phyloP scores from a whole-genome alignment of 768 basidiomycete species.

The Xanthoconium stramineum region DNA sequence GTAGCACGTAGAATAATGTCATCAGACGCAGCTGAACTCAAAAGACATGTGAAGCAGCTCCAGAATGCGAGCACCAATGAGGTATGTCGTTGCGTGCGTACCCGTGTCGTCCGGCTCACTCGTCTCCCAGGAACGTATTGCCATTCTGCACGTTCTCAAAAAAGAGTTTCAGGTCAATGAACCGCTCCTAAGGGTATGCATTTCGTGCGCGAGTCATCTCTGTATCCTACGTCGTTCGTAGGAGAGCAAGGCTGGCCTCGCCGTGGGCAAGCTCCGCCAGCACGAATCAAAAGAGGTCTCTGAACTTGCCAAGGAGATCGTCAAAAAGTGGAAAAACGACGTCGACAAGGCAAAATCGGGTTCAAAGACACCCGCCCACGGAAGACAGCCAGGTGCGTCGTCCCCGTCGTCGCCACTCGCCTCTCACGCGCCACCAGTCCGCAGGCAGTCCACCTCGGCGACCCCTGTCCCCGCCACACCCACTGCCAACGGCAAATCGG shows the following conservation, averaged over 20 bases:
- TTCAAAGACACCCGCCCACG: conserved; percentile 12
- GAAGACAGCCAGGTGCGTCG: conserved; percentile 38
- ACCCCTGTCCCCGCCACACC: conserved; percentile 36
- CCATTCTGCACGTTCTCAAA: conserved; percentile 60
- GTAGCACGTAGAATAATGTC: conserved; percentile 30
- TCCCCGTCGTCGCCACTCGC: background rate
- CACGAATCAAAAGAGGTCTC: conserved; percentile 71
- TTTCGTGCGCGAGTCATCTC: conserved; percentile 8
- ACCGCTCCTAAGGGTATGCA: conserved; percentile 67
- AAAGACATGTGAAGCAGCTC: conserved; percentile 77
- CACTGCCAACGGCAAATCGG: conserved; percentile 32
- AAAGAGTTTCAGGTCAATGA: conserved; percentile 68
- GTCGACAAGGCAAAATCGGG: conserved; percentile 65
- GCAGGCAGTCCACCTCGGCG: conserved; percentile 33
- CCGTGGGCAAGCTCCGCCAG: conserved; percentile 83
- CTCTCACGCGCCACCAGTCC: conserved; percentile 21
- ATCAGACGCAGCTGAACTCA: conserved; percentile 57
- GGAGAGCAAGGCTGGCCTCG: conserved; percentile 93
- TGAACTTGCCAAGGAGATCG: conserved; percentile 85
- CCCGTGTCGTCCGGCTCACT: background rate
- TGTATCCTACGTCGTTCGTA: conserved; percentile 28
- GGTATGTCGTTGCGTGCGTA: conserved; percentile 40
- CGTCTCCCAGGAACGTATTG: conserved; percentile 56
- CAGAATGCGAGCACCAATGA: conserved; percentile 56
- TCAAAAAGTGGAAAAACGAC: conserved; percentile 87